Percentiles rank a stretch among this genome's conserved stretches.
Evolutionary conservation across 1,284 basidiomycete genomes (phyloP).

Genomic region (Rhodotorula sp.): DNA sequence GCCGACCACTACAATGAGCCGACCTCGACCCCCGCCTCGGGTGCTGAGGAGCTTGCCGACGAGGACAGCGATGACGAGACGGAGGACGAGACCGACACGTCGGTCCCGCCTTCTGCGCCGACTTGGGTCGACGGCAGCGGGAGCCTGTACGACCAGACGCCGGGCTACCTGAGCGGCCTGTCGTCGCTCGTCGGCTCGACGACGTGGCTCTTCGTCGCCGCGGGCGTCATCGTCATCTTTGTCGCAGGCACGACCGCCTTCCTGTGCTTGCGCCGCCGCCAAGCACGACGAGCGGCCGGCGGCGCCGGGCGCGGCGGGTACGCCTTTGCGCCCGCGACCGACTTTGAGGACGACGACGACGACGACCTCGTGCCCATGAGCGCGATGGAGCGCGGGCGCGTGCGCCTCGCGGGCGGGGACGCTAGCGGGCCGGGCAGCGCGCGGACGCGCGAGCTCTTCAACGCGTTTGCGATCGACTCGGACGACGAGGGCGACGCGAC

Average conservation of each 20-base stretch:
- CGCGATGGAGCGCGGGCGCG: slow-evolving; percentile 43
- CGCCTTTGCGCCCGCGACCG: slow-evolving; percentile 50
- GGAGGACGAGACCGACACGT: slow-evolving; percentile 5
- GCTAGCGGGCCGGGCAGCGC: slow-evolving; percentile 9
- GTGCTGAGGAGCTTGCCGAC: background rate
- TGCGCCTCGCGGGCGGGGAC: slow-evolving; percentile 30
- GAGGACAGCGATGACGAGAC: slow-evolving; percentile 5
- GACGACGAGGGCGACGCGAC: slow-evolving; percentile 47
- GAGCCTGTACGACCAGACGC: slow-evolving; percentile 28
- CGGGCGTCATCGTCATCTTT: slow-evolving; percentile 50
- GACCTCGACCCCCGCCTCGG: slow-evolving; percentile 3
- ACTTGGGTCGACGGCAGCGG: background rate
- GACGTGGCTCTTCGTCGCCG: slow-evolving; percentile 52
- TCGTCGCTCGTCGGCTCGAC: slow-evolving; percentile 42
- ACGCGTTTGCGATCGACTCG: slow-evolving; percentile 51
- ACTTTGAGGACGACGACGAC: slow-evolving; percentile 48
- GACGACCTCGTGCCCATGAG: slow-evolving; percentile 45
- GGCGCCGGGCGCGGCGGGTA: slow-evolving; percentile 45
- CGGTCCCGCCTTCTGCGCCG: slow-evolving; percentile 1
- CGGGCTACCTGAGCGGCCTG: slow-evolving; percentile 41
- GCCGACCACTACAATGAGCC: slow-evolving; percentile 29
- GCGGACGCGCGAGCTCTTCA: slow-evolving; percentile 52
- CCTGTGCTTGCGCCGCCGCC: slow-evolving; percentile 47
- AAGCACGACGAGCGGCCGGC: slow-evolving; percentile 21
- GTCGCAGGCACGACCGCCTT: slow-evolving; percentile 48